Base-by-base conservation (phyloP, 192 early-diverging fungal species). In the Cetraspora pellucida region DNA sequence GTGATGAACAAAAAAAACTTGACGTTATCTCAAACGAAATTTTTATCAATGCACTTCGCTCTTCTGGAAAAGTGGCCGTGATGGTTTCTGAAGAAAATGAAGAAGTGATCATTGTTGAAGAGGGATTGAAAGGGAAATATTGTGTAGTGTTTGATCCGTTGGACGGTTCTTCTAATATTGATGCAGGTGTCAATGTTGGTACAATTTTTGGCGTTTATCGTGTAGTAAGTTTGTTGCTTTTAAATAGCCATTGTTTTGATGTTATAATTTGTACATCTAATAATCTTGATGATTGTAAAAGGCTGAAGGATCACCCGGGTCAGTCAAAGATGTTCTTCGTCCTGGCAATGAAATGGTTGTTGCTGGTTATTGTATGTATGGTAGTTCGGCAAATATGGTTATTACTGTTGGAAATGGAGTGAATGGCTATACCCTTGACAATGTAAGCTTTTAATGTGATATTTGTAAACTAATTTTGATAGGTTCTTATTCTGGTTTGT, bases 191-290 rank as follows among this genome's bases (percentile, higher is more conserved):
- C 45, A 96, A 95, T 21, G 93, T 99, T 45, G 97, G 97, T 82
- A 99, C 97, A 25, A 99, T 99, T 81, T 99, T 99, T 88, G 97
- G 97, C 60, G 95, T 99, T 80, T 99, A 95, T 89, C 88, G 89
- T 78, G 88, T 97, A 74, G 91, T 93, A 87, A 84, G 90, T 86
- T 3, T 47, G 14, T 7, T 31, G 47, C 16, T 23, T 77, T 57
- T 50, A n/a, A 17, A 37, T 37, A 6, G 37, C 0, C 37, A 37
- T 37, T 37, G 1, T 37, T 37, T 7, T 37, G 37, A 37, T 7
- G 37, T 37, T 37, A 37, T 7, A 37, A 37, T 37, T 37, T 37
- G 37, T 37, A 1, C 37, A 37, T 1, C 37, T 2, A 37, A 37
- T 37, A 37, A 37, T 37, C 37, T 37, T 37, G 28, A 78, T 86